Evolutionary conservation across 371 early-diverging fungal genomes (phyloP).

Genomic region (Mortierella sp.): DNA sequence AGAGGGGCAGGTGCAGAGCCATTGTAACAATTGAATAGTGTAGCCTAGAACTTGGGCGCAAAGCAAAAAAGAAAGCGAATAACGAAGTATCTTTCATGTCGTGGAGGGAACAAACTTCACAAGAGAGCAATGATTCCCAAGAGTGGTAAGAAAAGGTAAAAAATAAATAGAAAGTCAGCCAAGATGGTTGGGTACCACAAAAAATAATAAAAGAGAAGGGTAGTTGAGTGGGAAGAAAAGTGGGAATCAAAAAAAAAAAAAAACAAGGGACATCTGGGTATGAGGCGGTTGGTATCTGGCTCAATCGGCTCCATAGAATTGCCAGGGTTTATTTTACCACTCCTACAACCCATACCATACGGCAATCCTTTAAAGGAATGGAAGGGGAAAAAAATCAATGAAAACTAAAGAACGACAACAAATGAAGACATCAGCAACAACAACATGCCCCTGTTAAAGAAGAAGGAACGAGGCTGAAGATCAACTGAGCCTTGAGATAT

Average conservation of each 20-base stretch:
- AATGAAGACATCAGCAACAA: not conserved
- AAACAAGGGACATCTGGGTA: not conserved
- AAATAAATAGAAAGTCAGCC: slow-evolving; percentile 4
- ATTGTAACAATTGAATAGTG: not conserved
- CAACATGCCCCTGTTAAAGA: not conserved
- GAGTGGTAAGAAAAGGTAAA: not conserved
- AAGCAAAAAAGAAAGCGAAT: not conserved
- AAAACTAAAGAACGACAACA: not conserved
- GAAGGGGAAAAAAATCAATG: not conserved
- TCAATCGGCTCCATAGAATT: slow-evolving; percentile 5
- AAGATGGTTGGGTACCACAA: not conserved
- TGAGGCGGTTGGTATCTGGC: not conserved
- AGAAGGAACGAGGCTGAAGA: not conserved
- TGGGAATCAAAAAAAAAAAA: not conserved
- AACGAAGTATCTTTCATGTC: not conserved
- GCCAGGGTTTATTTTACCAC: not conserved
- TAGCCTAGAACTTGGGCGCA: slow-evolving; percentile 13
- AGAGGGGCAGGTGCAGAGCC: not conserved
- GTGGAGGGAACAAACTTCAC: not conserved
- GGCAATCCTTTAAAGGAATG: slow-evolving; percentile 4
- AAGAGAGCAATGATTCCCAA: not conserved
- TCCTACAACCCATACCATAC: not conserved
- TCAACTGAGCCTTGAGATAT: not conserved
- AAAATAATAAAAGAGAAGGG: slow-evolving; percentile 12
- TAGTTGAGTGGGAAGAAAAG: not conserved